Conservation (phyloP, 345 rosid species). For the Sapria himalayana region DNA sequence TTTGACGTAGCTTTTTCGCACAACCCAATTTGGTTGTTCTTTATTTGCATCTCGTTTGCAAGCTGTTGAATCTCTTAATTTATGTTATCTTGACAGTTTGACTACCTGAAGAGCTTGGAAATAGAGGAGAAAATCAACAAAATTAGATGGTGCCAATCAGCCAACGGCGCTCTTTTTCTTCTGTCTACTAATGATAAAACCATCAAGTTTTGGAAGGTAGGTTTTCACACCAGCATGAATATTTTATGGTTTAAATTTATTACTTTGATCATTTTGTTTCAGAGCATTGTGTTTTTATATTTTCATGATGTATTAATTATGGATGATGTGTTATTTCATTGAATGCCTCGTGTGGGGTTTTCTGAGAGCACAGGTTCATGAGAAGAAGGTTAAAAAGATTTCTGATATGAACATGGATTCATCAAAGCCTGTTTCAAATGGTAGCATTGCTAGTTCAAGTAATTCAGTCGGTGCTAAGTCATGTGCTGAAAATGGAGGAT, state of each 20-base stretch:
- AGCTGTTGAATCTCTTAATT: too few species aligned
- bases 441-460: conserved; percentile 51
- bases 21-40: too few species aligned
- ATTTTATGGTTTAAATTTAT: too few species aligned
- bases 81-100: conserved; percentile 44
- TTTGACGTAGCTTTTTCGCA: too few species aligned
- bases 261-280: neutral
- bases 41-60: too few species aligned
- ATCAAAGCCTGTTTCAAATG: conserved; percentile 49
- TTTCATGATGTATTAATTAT: too few species aligned
- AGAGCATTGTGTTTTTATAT: too few species aligned
- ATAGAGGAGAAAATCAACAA: conserved; percentile 99
- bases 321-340: too few species aligned
- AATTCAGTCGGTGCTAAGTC: conserved; percentile 22
- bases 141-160: conserved; percentile 96
- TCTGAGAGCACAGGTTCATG: conserved; percentile 54
- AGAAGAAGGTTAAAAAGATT: conserved; percentile 80
- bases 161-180: conserved; percentile 79
- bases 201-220: conserved; percentile 97
- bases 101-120: conserved; percentile 99
- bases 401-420: conserved; percentile 59
- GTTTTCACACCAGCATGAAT: too few species aligned
- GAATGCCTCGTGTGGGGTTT: too few species aligned
- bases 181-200: conserved; percentile 97
- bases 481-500: conserved; percentile 41